Conservation (phyloP, 2,329 filamentous ascomycete genomes). For the Monosporascus sp. region DNA sequence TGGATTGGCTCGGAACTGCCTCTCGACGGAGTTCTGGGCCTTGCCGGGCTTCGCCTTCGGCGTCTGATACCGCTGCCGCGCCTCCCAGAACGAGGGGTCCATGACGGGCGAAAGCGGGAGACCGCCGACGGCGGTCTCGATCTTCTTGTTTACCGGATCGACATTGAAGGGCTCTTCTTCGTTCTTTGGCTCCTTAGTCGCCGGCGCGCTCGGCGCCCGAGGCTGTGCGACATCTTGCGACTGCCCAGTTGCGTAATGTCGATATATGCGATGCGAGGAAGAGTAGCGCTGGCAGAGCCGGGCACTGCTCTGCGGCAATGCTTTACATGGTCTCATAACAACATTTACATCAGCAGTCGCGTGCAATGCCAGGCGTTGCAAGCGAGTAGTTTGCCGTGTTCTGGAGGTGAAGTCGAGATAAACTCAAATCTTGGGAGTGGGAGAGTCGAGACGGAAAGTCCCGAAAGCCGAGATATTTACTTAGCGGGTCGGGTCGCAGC, state of each 20-base stretch:
- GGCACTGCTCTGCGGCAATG: constrained; percentile 20
- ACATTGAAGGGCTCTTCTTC: constrained; percentile 30
- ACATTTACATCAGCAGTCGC: constrained; percentile 10
- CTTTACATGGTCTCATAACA: constrained; percentile 28
- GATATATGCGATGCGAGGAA: constrained; percentile 3
- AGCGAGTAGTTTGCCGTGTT: no score
- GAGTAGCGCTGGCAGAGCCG: constrained; percentile 7
- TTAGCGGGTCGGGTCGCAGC: no score
- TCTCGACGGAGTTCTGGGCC: constrained; percentile 44
- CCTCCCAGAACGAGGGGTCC: constrained; percentile 43
- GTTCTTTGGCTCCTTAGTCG: constrained; percentile 5
- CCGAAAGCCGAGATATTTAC: no score
- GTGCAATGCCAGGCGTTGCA: no score
- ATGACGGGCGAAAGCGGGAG: constrained; percentile 52
- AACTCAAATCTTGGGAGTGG: no score
- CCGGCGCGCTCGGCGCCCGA: neutral
- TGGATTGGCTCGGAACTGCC: constrained; percentile 54
- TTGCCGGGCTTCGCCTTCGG: constrained; percentile 30
- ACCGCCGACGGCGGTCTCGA: constrained; percentile 39
- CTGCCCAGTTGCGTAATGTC: constrained; percentile 11
- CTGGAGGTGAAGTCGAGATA: no score
- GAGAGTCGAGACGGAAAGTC: no score
- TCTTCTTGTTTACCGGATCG: constrained; percentile 34
- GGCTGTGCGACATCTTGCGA: neutral
- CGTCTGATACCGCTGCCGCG: constrained; percentile 36